Conservation (phyloP, 2,329 filamentous ascomycete species). For the Calonectria crousiana region DNA sequence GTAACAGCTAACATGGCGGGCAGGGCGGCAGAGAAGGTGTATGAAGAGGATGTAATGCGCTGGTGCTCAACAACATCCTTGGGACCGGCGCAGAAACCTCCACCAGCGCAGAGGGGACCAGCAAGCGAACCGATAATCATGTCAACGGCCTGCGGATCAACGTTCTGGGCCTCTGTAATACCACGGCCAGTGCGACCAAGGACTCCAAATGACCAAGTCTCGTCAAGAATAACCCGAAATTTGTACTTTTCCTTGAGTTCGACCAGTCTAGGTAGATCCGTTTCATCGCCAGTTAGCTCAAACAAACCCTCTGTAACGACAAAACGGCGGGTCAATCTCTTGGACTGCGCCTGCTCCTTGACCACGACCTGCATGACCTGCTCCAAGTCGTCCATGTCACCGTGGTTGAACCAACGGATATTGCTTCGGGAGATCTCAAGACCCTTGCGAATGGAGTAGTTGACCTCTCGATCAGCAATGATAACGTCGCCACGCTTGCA, state of each 20-base stretch:
- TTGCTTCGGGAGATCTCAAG: slow-evolving; percentile 92
- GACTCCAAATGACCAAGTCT: slow-evolving; percentile 97
- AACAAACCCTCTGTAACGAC: slow-evolving; percentile 97
- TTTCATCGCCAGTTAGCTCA: slow-evolving; percentile 88
- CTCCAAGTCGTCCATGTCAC: slow-evolving; percentile 95
- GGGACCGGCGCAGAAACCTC: slow-evolving; percentile 94
- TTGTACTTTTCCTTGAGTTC: slow-evolving; percentile 97
- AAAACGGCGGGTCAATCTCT: slow-evolving; percentile 91
- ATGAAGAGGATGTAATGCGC: slow-evolving; percentile 90
- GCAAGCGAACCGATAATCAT: slow-evolving; percentile 97
- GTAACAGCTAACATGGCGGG: slow-evolving; percentile 96
- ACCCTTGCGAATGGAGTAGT: slow-evolving; percentile 94
- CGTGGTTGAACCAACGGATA: slow-evolving; percentile 94
- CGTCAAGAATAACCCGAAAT: slow-evolving; percentile 96
- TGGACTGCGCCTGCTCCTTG: slow-evolving; percentile 86
- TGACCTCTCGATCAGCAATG: slow-evolving; percentile 92
- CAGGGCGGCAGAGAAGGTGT: slow-evolving; percentile 95
- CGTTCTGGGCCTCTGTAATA: slow-evolving; percentile 95
- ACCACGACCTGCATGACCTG: slow-evolving; percentile 85
- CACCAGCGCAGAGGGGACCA: slow-evolving; percentile 89
- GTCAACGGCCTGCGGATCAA: slow-evolving; percentile 92
- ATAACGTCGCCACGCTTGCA: slow-evolving; percentile 98
- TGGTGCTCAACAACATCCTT: slow-evolving; percentile 96
- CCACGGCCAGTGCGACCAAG: slow-evolving; percentile 92
- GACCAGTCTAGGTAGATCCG: slow-evolving; percentile 88